Percentiles rank a stretch among this genome's conserved stretches.
Conservation (phyloP, 129 eudicot genomes). For the Calendula officinalis region DNA sequence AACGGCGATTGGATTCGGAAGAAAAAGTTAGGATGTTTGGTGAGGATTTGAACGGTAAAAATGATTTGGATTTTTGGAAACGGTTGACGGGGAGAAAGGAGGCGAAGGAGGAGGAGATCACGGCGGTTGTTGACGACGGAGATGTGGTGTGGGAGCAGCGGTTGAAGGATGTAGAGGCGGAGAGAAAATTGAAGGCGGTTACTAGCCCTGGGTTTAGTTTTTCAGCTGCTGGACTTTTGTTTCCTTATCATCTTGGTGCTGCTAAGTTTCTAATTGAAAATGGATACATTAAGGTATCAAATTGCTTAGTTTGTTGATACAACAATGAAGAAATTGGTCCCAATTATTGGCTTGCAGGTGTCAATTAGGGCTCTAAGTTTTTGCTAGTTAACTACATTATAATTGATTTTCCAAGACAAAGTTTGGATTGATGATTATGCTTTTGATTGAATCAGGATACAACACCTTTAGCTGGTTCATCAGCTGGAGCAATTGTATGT, state of each 20-base stretch:
- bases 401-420: not conserved
- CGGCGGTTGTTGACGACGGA: slow-evolving; percentile 71
- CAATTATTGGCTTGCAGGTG: not conserved
- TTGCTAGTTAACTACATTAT: not conserved
- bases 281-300: slow-evolving; percentile 74
- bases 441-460: slow-evolving; percentile 61
- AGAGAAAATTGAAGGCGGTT: slow-evolving; percentile 50
- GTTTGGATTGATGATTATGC: not conserved
- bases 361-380: not conserved
- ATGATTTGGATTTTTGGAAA: slow-evolving; percentile 40
- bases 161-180: slow-evolving; percentile 83
- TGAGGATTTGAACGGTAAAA: slow-evolving; percentile 33
- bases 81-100: slow-evolving; percentile 43
- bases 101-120: slow-evolving; percentile 56
- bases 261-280: slow-evolving; percentile 73
- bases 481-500: slow-evolving; percentile 98
- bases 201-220: slow-evolving; percentile 94
- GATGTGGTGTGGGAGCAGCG: slow-evolving; percentile 93
- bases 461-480: slow-evolving; percentile 98
- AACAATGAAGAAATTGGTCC: not conserved
- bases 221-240: slow-evolving; percentile 97
- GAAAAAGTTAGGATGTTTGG: slow-evolving; percentile 40
- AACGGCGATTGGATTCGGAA: slow-evolving; percentile 22
- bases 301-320: slow-evolving; percentile 2
- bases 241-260: slow-evolving; percentile 96